Base-by-base conservation (phyloP, 495 filamentous ascomycete species). In the Hypoxylon perforatum region DNA sequence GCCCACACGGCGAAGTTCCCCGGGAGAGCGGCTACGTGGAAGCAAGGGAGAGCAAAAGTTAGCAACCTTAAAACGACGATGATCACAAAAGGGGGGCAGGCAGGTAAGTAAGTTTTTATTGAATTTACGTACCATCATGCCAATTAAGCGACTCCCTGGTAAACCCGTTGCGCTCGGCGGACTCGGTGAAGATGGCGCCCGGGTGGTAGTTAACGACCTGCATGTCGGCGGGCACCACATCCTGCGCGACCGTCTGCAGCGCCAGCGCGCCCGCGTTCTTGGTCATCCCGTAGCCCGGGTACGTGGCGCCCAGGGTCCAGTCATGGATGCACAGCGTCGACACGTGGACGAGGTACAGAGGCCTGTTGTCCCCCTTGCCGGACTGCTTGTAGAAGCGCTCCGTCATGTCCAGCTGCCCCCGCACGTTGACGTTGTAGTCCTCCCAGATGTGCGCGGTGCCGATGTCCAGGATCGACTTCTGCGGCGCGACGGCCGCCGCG, bases 1-100 rank as follows among this genome's bases (percentile, higher is more conserved):
- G 76, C 70, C 85, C 86, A 88, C 17, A 87, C 77, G 21, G 75
- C 73, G 60, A 81, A 86, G 15, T 80, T 55, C 4, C 72, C 82
- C 0, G 84, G 74, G 5, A 88, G 75, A 1, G 72, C 57, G 17
- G 61, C 83, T 83, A 42, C 14, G n/a, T n/a, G n/a, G n/a, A n/a
- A n/a, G n/a, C n/a, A n/a, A 3, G 9, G 6, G 1, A 1, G 11
- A 35, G 28, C 35, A 2, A 10, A 39, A 10, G 41, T 54, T 41
- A 48, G 48, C 48, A 36, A 35, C 4, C 11, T 12, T 39, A 35
- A 19, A n/a, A 18, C 21, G 3, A 6, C n/a, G 22, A 12, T 15
- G 38, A 53, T n/a, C 6, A 4, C 1, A 64, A 61, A 22, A 21
- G 21, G 35, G 30, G 12, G 23, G 19, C n/a, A n/a, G n/a, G n/a